Evolutionary conservation across 306 rosid genomes (phyloP), one percentile per base, ranked within the genome.

Genomic region (Medicago lupulina): DNA sequence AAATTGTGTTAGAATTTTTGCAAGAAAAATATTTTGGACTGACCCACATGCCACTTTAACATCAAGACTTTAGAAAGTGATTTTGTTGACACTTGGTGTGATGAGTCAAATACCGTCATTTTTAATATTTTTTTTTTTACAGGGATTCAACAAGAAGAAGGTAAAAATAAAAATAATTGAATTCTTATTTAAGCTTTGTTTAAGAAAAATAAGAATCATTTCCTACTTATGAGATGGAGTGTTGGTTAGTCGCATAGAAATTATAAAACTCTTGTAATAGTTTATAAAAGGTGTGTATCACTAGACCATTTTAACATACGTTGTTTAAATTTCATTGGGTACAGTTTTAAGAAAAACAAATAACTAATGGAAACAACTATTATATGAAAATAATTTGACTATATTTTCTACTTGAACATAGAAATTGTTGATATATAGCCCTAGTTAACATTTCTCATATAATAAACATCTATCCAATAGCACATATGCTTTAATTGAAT

Each of bases 11-110:
- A 14, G 4, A 15, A 39, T 14, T 49, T 4, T 0, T n/a, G 7
- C 1, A 0, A 50, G 40, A 16, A n/a, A 17, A 19, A 50, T 50
- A 50, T 50, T 55, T 79, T 28, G 60, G 9, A 0, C 50, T n/a
- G 44, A 5, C 11, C 25, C 76, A 59, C 81, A 11, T 43, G 43
- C 53, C 80, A 28, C 68, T 34, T 57, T 18, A 70, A 57, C 18
- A 23, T 5, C 25, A 67, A 25, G 10, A 28, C 34, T 39, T 66
- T 57, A 16, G 9, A 23, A 64, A 34, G 50, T 53, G 14, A 28
- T 11, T 11, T 0, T 11, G 18, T 8, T 50, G 54, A 19, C 60
- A 17, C 60, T 17, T 18, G 60, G 60, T 64, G 44, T 44, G n/a
- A 18, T 44, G 6, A 31, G 62, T 61, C 71, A 63, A 76, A 55